Percentiles rank a stretch among this genome's conserved stretches.
These are phyloP conservation scores for Coniochaeta sp. DNA, from an alignment of 2,329 filamentous ascomycete species.

Conservation along the genomic window DNA sequence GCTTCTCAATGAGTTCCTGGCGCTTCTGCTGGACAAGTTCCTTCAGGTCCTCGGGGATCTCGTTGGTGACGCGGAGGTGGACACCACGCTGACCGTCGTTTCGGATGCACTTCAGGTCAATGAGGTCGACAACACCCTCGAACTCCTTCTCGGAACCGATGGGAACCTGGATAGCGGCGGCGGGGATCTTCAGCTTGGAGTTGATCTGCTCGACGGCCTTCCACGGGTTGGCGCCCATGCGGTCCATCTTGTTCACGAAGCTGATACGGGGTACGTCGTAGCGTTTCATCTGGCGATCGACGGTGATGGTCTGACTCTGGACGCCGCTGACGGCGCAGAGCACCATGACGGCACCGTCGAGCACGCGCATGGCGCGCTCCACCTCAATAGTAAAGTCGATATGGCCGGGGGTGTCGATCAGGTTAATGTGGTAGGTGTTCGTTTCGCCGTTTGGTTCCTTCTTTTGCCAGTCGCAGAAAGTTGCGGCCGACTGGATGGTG, in stretches of 20 bases:
- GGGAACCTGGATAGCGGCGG: slow-evolving; percentile 88
- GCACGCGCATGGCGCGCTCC: slow-evolving; percentile 85
- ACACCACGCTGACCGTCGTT: slow-evolving; percentile 81
- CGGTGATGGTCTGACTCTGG: slow-evolving; percentile 95
- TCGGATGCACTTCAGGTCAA: slow-evolving; percentile 89
- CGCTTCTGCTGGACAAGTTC: slow-evolving; percentile 76
- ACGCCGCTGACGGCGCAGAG: slow-evolving; percentile 95
- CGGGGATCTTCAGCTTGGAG: slow-evolving; percentile 85
- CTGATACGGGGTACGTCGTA: slow-evolving; percentile 95
- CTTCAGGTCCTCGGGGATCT: slow-evolving; percentile 74
- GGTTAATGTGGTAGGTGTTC: slow-evolving; percentile 91
- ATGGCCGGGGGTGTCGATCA: slow-evolving; percentile 97
- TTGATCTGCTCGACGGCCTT: slow-evolving; percentile 98
- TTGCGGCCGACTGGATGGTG: slow-evolving; percentile 96
- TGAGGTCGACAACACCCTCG: slow-evolving; percentile 84
- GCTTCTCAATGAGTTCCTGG: slow-evolving; percentile 80
- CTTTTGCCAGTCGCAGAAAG: slow-evolving; percentile 96
- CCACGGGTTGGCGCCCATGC: slow-evolving; percentile 97
- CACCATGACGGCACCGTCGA: slow-evolving; percentile 98
- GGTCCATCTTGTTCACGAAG: slow-evolving; percentile 99
- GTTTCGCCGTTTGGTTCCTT: slow-evolving; percentile 69
- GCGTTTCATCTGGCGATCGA: slow-evolving; percentile 96
- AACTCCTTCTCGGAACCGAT: slow-evolving; percentile 91
- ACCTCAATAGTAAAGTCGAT: slow-evolving; percentile 99
- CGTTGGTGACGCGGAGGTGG: slow-evolving; percentile 66